phyloP scores from a whole-genome alignment of 441 rosid genomes.

The Francoa sonchifolia region DNA sequence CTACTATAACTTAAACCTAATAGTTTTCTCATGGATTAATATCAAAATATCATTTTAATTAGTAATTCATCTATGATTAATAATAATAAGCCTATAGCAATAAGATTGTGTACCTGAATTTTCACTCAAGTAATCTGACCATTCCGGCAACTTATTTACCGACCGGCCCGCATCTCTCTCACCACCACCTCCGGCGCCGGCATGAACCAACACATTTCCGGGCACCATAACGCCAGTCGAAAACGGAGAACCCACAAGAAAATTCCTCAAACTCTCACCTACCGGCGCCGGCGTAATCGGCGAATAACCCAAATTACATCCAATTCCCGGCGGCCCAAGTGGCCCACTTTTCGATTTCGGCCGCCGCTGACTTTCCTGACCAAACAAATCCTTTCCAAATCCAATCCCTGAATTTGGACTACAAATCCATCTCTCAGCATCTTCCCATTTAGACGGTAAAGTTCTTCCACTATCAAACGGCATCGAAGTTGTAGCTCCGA shows the following conservation, averaged over 20 bases:
- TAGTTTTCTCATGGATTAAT: too few relatives aligned
- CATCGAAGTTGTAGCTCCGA: constrained; percentile 31
- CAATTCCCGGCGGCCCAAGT: constrained; percentile 82
- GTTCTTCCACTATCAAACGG: constrained; percentile 66
- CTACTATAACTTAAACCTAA: too few relatives aligned
- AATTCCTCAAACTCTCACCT: constrained; percentile 29
- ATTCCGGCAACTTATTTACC: too few relatives aligned
- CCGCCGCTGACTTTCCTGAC: constrained; percentile 39
- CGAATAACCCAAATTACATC: constrained; percentile 57
- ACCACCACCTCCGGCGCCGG: constrained; percentile 23
- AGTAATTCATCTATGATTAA: too few relatives aligned
- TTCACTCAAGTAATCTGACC: too few relatives aligned
- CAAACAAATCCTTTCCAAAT: constrained; percentile 30
- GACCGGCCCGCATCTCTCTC: too few relatives aligned
- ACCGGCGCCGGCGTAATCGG: constrained; percentile 58
- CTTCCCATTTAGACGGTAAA: constrained; percentile 97
- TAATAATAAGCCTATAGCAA: too few relatives aligned
- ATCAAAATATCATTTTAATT: too few relatives aligned
- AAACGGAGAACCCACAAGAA: constrained; percentile 59
- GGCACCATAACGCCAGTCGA: constrained; percentile 70
- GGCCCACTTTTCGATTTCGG: constrained; percentile 98
- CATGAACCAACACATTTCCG: constrained; percentile 24
- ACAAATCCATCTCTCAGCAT: constrained; percentile 96
- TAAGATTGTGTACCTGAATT: too few relatives aligned
- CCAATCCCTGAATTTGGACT: constrained; percentile 81